Percentiles rank a stretch among this genome's conserved stretches.
These are phyloP conservation scores for Grosmannia clavigera DNA, from an alignment of 2,329 filamentous ascomycete genomes.

Conservation along the genomic window DNA sequence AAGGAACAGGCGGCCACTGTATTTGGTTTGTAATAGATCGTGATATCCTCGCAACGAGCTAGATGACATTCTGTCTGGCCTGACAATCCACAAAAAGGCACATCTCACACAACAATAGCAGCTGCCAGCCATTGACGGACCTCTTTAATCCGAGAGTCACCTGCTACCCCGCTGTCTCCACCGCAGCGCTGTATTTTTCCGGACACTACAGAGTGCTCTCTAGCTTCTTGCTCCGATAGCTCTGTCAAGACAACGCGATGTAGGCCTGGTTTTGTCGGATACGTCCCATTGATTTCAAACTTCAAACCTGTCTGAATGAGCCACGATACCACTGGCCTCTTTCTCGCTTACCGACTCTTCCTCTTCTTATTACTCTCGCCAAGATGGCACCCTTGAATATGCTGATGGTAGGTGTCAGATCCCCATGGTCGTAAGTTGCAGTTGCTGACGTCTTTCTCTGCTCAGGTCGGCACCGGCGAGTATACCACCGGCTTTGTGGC, in stretches of 20 bases:
- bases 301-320: not conserved
- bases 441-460: not conserved
- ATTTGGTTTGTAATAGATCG: no score
- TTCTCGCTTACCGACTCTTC: not conserved
- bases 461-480: conserved; percentile 77
- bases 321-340: not conserved
- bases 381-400: conserved; percentile 51
- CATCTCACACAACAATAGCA: not conserved
- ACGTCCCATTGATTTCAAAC: no score
- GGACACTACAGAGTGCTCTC: not conserved
- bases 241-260: not conserved
- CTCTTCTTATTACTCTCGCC: no score
- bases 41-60: no score
- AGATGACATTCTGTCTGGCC: not conserved
- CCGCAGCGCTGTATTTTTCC: not conserved
- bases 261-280: no score
- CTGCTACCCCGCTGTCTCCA: not conserved
- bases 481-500: conserved; percentile 95
- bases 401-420: conserved; percentile 43
- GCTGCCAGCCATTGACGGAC: not conserved
- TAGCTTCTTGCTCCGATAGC: not conserved
- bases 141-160: not conserved
- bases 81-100: not conserved
- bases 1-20: not conserved
- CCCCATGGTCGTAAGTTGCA: not conserved